Percentiles rank a stretch among this genome's conserved stretches.
phyloP scores from a whole-genome alignment of 805 yeast genomes.

The Wickerhamomyces pijperi region DNA sequence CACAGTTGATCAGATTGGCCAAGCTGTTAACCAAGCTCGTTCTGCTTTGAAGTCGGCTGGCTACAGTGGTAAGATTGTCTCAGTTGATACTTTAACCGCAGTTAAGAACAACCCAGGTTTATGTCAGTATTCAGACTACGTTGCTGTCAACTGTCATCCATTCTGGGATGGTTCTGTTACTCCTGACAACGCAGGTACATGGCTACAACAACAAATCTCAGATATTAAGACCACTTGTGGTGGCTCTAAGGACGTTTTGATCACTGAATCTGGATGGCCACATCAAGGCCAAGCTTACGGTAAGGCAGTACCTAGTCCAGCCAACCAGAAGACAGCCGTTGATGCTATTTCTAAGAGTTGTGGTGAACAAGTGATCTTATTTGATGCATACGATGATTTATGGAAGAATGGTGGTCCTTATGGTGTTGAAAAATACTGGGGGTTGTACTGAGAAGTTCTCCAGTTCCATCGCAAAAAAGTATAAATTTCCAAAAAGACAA shows the following conservation, averaged over 20 bases:
- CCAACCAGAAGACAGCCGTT: conserved; percentile 42
- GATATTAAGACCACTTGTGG: conserved; percentile 36
- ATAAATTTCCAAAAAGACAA: neutral
- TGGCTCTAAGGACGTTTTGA: conserved; percentile 26
- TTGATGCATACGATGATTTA: conserved; percentile 50
- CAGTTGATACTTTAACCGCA: conserved; percentile 60
- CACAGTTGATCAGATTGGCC: conserved; percentile 32
- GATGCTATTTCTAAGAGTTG: conserved; percentile 34
- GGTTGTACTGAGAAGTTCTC: conserved; percentile 19
- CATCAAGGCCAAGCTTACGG: conserved; percentile 45
- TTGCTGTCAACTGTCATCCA: conserved; percentile 61
- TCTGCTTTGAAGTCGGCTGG: conserved; percentile 31
- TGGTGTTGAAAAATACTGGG: conserved; percentile 48
- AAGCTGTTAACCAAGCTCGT: conserved; percentile 38
- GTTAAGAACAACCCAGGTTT: conserved; percentile 37
- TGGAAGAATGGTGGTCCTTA: conserved; percentile 50
- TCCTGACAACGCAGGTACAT: conserved; percentile 43
- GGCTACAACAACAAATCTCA: conserved; percentile 36
- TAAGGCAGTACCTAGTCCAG: conserved; percentile 40
- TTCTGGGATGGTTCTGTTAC: conserved; percentile 46
- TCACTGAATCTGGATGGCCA: conserved; percentile 65
- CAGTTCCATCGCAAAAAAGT: too few species aligned
- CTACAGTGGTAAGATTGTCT: conserved; percentile 45
- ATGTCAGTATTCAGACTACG: conserved; percentile 48
- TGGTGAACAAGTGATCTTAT: conserved; percentile 41